These are phyloP conservation scores for Trypethelium eluteriae DNA, from an alignment of 495 filamentous ascomycete species.

Conservation along the genomic window DNA sequence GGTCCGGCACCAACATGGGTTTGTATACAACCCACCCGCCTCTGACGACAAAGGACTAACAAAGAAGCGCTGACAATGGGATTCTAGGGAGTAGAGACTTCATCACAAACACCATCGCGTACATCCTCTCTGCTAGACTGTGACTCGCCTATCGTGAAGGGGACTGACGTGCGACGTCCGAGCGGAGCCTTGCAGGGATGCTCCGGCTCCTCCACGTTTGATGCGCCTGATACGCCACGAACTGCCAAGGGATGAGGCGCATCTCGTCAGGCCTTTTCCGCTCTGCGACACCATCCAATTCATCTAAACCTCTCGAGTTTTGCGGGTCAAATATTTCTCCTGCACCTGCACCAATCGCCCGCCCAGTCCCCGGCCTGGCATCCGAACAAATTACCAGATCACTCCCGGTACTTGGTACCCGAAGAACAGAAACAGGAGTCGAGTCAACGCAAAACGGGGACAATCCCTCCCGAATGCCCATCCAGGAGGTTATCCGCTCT, in stretches of 20 bases:
- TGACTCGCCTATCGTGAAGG: slow-evolving; percentile 5
- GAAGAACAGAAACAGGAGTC: slow-evolving; percentile 11
- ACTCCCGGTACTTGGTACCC: too few relatives aligned
- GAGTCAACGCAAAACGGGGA: neutral
- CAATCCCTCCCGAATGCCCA: neutral
- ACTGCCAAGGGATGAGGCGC: neutral
- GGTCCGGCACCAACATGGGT: neutral
- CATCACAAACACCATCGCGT: neutral
- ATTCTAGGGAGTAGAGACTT: neutral
- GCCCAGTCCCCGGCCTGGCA: neutral
- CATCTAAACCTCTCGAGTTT: slow-evolving; percentile 8
- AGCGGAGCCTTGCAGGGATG: neutral
- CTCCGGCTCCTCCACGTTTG: too few relatives aligned
- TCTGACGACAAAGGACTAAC: neutral
- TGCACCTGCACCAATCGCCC: neutral
- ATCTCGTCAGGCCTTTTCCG: neutral
- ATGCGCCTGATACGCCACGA: neutral
- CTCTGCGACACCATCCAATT: neutral
- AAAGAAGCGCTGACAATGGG: neutral
- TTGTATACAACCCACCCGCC: neutral
- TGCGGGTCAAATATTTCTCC: neutral
- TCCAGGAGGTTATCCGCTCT: neutral
- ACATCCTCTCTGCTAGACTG: neutral
- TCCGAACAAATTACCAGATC: neutral
- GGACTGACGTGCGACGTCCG: slow-evolving; percentile 3